These are phyloP conservation scores for Panicum miliaceum DNA, from an alignment of 176 grass and related monocot species.

Conservation along the genomic window DNA sequence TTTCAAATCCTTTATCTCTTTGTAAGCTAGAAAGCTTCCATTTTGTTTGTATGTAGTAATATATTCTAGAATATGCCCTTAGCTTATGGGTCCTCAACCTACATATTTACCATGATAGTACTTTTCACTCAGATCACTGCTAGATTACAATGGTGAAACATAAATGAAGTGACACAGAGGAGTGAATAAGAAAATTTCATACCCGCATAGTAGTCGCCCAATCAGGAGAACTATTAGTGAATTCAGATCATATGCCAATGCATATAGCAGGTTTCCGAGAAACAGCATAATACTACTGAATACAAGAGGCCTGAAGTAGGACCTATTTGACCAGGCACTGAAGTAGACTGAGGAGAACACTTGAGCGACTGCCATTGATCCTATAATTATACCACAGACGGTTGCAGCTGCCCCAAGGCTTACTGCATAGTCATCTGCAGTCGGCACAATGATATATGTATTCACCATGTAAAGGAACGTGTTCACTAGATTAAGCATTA, in stretches of 20 bases:
- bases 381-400: conserved; percentile 85
- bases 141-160: conserved; percentile 6
- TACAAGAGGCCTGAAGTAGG: conserved; percentile 78
- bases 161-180: background rate
- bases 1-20: background rate
- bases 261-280: conserved; percentile 76
- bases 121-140: background rate
- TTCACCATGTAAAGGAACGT: conserved; percentile 97
- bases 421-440: conserved; percentile 80
- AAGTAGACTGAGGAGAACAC: conserved; percentile 91
- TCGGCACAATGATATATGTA: conserved; percentile 88
- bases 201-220: conserved; percentile 79
- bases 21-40: background rate
- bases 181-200: conserved; percentile 30
- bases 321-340: conserved; percentile 88
- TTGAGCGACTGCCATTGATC: conserved; percentile 90
- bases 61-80: background rate
- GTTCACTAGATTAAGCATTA: conserved; percentile 76
- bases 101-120: background rate
- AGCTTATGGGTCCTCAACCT: background rate
- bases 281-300: conserved; percentile 84
- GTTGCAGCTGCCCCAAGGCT: conserved; percentile 82
- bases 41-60: background rate
- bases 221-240: conserved; percentile 68
- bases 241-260: conserved; percentile 78